A percentile compares a stretch with the other conserved stretches of the same genome.
These are phyloP conservation scores for Arthrinium phaeospermum DNA, from an alignment of 2,329 filamentous ascomycete species.

Conservation along the genomic window DNA sequence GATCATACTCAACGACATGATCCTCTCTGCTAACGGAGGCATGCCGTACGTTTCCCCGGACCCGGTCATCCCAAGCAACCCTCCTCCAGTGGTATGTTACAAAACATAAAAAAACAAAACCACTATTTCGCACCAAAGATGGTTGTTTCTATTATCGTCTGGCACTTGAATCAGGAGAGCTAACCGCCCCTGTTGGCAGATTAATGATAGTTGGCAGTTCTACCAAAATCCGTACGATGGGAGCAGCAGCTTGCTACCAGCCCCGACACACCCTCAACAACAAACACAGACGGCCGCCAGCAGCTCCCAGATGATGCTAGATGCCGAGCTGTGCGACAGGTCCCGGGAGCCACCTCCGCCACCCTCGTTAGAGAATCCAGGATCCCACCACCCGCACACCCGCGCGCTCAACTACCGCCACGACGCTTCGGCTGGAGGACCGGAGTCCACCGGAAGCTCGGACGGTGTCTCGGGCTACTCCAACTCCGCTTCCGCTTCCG, in stretches of 20 bases:
- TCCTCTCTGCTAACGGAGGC: neutral
- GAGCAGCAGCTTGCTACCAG: no score
- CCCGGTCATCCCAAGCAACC: neutral
- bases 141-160: no score
- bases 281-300: neutral
- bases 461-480: no score
- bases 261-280: no score
- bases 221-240: no score
- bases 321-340: neutral
- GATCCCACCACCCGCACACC: neutral
- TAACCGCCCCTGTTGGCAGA: neutral
- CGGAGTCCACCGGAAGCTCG: no score
- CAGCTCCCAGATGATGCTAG: neutral
- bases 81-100: neutral
- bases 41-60: neutral
- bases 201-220: no score
- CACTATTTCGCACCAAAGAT: neutral
- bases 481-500: no score
- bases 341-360: neutral
- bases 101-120: no score
- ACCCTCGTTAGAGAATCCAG: neutral
- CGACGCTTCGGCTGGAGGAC: no score
- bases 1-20: slow-evolving; percentile 10
- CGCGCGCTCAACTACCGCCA: neutral
- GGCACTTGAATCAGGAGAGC: neutral